Evolutionary conservation across 2,329 filamentous ascomycete species (phyloP), one percentile per base, ranked within the genome.

Genomic region (Arthrobotrys sphaeroides): DNA sequence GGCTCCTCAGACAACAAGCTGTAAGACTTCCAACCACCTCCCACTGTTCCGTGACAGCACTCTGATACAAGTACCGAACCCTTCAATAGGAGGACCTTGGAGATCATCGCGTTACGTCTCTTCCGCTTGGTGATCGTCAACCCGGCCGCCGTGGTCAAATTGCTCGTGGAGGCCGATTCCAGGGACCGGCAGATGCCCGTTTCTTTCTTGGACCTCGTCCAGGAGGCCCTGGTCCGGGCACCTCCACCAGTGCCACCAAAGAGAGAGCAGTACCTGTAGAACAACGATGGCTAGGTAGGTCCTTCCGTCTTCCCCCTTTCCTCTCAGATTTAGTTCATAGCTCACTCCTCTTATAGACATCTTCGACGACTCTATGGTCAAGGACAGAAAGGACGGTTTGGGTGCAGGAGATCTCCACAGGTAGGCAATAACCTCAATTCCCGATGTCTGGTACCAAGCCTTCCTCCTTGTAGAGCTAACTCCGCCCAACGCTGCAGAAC

Each of bases 381-480:
- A 60, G 2, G 55, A 55, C 13, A 31, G 64, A 6, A 40, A 59
- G 6, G 72, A 75, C 18, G 72, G 72, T 5, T 38, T 75, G 26
- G 72, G 72, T 22, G 64, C 12, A 33, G 72, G 72, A 18, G 72
- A 69, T 4, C 47, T 75, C 16, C 64, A 75, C 49, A 64, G 72
- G 72, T 75, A 18, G 33, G 64, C 7, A 18, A 12, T 26, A 5
- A 28, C n/a, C 10, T 18, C 12, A 16, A 22, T 10, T 7, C 3
- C 7, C 10, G 38, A 6, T 1, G 12, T n/a, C 24, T 18, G 2
- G 22, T 5, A n/a, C 2, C 22, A 49, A 20, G 7, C 6, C n/a
- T 16, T 2, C 20, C 24, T 33, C 12, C 18, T 24, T 5, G n/a
- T 33, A 26, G n/a, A 33, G 10, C 16, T 38, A 47, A 47, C 28